phyloP scores from a whole-genome alignment of 768 basidiomycete species.

The Amyloporia xantha region DNA sequence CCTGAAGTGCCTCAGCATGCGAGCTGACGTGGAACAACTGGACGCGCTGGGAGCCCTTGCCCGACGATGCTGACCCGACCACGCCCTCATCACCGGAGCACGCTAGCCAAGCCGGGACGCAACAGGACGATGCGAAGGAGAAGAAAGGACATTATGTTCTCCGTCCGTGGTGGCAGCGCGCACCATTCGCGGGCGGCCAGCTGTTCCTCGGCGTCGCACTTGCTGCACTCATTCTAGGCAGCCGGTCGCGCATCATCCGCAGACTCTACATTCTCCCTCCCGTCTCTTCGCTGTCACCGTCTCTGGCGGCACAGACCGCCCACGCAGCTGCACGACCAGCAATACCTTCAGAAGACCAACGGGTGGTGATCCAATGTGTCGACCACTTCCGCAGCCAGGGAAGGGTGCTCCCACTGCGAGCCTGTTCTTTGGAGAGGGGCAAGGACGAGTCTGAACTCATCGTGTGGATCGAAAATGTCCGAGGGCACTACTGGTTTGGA shows the following conservation, averaged over 20 bases:
- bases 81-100: neutral
- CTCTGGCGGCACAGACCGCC: neutral
- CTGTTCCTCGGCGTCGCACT: conserved; percentile 14
- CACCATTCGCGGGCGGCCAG: conserved; percentile 11
- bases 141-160: conserved; percentile 12
- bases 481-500: conserved; percentile 13
- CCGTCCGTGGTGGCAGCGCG: conserved; percentile 20
- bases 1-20: conserved; percentile 11
- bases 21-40: conserved; percentile 22
- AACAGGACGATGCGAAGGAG: neutral
- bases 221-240: conserved; percentile 15
- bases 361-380: conserved; percentile 17
- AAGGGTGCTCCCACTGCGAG: conserved; percentile 11
- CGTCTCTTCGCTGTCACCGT: neutral
- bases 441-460: conserved; percentile 13
- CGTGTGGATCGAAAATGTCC: conserved; percentile 10
- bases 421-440: conserved; percentile 10
- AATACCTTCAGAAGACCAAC: conserved; percentile 2
- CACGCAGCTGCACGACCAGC: neutral
- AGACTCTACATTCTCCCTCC: conserved; percentile 17
- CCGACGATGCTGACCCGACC: conserved; percentile 2
- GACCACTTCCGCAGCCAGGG: conserved; percentile 15
- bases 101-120: neutral
- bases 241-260: conserved; percentile 18
- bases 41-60: conserved; percentile 15